Conservation (phyloP, 805 yeast genomes). For the Saccharomycopsis synnaedendra region DNA sequence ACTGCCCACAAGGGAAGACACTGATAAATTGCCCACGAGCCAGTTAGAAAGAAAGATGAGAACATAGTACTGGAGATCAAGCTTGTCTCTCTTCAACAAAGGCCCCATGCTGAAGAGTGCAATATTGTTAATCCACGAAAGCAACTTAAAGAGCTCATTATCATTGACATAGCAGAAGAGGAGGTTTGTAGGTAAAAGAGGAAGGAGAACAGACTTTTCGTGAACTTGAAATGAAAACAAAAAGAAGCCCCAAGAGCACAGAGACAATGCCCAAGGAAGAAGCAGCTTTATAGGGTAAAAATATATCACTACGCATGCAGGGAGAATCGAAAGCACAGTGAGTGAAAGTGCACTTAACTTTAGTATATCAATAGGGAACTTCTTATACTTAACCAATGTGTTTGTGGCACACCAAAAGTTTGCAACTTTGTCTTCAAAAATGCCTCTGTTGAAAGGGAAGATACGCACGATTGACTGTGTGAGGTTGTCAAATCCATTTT, state of each 20-base stretch:
- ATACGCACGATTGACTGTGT: conserved; percentile 56
- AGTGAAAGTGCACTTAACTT: conserved; percentile 44
- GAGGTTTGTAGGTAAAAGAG: conserved; percentile 74
- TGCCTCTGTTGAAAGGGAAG: conserved; percentile 87
- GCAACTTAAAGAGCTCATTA: conserved; percentile 47
- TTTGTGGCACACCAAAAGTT: conserved; percentile 97
- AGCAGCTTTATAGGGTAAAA: conserved; percentile 34
- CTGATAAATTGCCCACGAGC: conserved; percentile 58
- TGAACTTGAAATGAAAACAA: conserved; percentile 93
- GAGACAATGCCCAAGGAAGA: conserved; percentile 64
- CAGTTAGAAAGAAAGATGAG: conserved; percentile 60
- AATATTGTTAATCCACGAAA: conserved; percentile 80
- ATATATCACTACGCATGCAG: conserved; percentile 41
- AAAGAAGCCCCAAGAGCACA: conserved; percentile 79
- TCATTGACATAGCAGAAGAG: conserved; percentile 41
- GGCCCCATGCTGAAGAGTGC: conserved; percentile 87
- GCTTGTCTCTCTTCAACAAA: conserved; percentile 61
- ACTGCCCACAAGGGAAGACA: conserved; percentile 29
- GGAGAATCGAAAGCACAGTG: conserved; percentile 43
- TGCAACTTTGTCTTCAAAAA: conserved; percentile 95
- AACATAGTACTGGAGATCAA: conserved; percentile 60
- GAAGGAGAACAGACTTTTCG: conserved; percentile 83
- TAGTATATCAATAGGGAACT: conserved; percentile 44
- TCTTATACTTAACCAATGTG: conserved; percentile 58
- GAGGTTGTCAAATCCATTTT: conserved; percentile 22